phyloP scores from a whole-genome alignment of 768 basidiomycete species.

The Coprinellus micaceus region DNA sequence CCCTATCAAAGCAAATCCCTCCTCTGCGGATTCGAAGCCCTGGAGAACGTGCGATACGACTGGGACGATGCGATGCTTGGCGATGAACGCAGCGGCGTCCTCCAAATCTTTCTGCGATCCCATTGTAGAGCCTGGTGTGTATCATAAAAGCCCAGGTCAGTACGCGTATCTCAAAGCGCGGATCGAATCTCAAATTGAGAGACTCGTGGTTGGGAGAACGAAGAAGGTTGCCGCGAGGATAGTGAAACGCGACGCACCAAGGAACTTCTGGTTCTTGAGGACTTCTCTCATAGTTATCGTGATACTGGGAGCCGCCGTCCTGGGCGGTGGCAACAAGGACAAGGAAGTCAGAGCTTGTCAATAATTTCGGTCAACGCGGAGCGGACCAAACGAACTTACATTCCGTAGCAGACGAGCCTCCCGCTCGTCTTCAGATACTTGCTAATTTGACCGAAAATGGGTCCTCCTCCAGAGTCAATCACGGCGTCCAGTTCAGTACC shows the following conservation, averaged over 20 bases:
- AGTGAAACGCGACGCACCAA: slow-evolving; percentile 44
- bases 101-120: slow-evolving; percentile 72
- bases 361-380: slow-evolving; percentile 1
- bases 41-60: slow-evolving; percentile 67
- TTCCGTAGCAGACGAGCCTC: slow-evolving; percentile 61
- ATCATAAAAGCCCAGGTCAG: neutral
- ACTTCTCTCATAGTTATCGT: slow-evolving; percentile 77
- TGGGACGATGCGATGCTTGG: slow-evolving; percentile 63
- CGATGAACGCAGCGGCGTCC: slow-evolving; percentile 68
- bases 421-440: slow-evolving; percentile 56
- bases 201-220: no score
- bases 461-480: slow-evolving; percentile 68
- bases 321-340: slow-evolving; percentile 24
- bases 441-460: slow-evolving; percentile 50
- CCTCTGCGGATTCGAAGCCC: slow-evolving; percentile 57
- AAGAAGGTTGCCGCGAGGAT: no score
- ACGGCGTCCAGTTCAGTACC: slow-evolving; percentile 49
- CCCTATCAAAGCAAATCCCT: slow-evolving; percentile 68
- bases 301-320: slow-evolving; percentile 59
- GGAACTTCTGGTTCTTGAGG: slow-evolving; percentile 65
- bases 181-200: no score
- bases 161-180: neutral
- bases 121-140: slow-evolving; percentile 74
- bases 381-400: slow-evolving; percentile 36
- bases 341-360: no score